These are phyloP conservation scores for Sugiyamaella valdiviana DNA, from an alignment of 805 yeast species.

Conservation along the genomic window DNA sequence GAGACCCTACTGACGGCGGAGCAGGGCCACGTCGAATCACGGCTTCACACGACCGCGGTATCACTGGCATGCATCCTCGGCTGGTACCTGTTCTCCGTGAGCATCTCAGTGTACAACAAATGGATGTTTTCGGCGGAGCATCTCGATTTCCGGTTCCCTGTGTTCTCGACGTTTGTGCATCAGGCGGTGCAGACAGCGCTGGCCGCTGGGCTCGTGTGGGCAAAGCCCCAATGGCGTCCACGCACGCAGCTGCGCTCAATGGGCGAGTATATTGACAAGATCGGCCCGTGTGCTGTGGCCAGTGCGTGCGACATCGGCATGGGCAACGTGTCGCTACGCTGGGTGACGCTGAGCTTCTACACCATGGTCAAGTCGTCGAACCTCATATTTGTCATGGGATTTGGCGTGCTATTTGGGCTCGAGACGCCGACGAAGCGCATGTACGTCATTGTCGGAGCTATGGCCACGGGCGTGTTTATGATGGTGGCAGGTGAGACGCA, in stretches of 20 bases:
- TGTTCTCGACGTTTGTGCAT: slow-evolving; percentile 78
- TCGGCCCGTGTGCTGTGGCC: slow-evolving; percentile 80
- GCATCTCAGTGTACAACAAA: slow-evolving; percentile 61
- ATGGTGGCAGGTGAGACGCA: slow-evolving; percentile 57
- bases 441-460: slow-evolving; percentile 60
- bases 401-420: slow-evolving; percentile 75
- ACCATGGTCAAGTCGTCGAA: slow-evolving; percentile 91
- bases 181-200: slow-evolving; percentile 61
- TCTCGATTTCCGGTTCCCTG: slow-evolving; percentile 74
- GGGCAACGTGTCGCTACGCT: slow-evolving; percentile 76
- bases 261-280: slow-evolving; percentile 38
- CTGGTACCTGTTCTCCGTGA: slow-evolving; percentile 36
- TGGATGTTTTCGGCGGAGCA: slow-evolving; percentile 89
- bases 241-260: slow-evolving; percentile 14
- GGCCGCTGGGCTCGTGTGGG: slow-evolving; percentile 30
- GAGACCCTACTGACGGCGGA: not conserved
- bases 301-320: slow-evolving; percentile 92
- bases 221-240: slow-evolving; percentile 8
- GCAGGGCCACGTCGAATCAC: not conserved
- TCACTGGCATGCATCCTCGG: slow-evolving; percentile 19
- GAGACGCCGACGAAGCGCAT: slow-evolving; percentile 69
- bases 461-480: slow-evolving; percentile 79
- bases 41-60: slow-evolving; percentile 4
- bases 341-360: slow-evolving; percentile 74
- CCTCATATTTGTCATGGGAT: slow-evolving; percentile 78